A percentile compares a stretch with the other conserved stretches of the same genome.
These are phyloP conservation scores for Plantago ovata DNA, from an alignment of 257 asterid species.

Conservation along the genomic window DNA sequence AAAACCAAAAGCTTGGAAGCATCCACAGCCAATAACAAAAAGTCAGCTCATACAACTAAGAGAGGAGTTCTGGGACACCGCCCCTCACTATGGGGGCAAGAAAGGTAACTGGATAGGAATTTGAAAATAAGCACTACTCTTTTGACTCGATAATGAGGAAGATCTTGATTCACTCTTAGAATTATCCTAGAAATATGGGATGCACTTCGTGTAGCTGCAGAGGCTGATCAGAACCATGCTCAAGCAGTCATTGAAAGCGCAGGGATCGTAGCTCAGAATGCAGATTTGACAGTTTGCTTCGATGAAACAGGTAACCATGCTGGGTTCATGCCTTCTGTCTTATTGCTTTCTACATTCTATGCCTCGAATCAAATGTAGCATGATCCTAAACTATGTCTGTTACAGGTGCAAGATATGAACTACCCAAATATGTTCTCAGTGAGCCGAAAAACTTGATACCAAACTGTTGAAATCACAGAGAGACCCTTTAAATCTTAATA, in stretches of 20 bases:
- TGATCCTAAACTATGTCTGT: background rate
- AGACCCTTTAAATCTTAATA: too few relatives aligned
- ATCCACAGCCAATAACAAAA: conserved; percentile 53
- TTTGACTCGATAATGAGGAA: background rate
- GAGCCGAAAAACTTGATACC: conserved; percentile 51
- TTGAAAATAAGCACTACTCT: background rate
- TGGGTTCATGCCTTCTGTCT: background rate
- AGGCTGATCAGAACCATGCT: conserved; percentile 38
- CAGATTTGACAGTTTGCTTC: conserved; percentile 46
- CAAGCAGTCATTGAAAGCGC: conserved; percentile 44
- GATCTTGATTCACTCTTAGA: background rate
- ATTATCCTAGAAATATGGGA: conserved; percentile 44
- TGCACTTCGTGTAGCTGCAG: conserved; percentile 54
- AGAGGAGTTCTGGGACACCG: conserved; percentile 63
- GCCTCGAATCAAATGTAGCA: background rate
- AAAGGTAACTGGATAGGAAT: conserved; percentile 28
- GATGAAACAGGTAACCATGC: conserved; percentile 38
- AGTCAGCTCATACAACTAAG: conserved; percentile 46
- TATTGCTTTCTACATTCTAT: background rate
- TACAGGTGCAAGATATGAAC: conserved; percentile 54
- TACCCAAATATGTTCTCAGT: conserved; percentile 52
- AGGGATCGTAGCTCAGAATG: conserved; percentile 35
- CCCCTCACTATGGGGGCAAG: conserved; percentile 56
- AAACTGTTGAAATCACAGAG: too few relatives aligned
- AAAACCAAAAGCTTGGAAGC: conserved; percentile 58